These are phyloP conservation scores for Coccomyxa subellipsoidea DNA, from an alignment of 163 green algal genomes.

Conservation along the genomic window DNA sequence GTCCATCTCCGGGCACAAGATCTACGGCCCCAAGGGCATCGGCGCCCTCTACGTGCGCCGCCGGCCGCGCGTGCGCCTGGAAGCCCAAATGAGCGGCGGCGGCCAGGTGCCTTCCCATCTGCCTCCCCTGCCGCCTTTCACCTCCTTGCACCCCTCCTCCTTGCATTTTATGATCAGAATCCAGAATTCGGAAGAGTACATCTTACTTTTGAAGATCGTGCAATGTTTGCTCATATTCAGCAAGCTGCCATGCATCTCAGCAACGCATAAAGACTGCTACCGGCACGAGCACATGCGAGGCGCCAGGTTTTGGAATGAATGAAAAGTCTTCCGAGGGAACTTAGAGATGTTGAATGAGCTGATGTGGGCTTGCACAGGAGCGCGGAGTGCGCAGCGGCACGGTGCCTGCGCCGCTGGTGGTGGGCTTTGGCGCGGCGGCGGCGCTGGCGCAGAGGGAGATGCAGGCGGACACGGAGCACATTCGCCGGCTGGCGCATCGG, in stretches of 20 bases:
- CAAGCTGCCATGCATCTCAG: too few relatives aligned
- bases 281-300: too few relatives aligned
- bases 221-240: too few relatives aligned
- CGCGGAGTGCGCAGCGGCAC: slow-evolving; percentile 91
- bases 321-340: too few relatives aligned
- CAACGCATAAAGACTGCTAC: too few relatives aligned
- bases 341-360: neutral
- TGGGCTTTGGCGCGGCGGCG: slow-evolving; percentile 90
- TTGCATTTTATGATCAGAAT: too few relatives aligned
- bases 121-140: neutral
- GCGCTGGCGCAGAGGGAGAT: slow-evolving; percentile 81
- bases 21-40: slow-evolving; percentile 97
- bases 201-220: too few relatives aligned
- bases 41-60: slow-evolving; percentile 92
- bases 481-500: slow-evolving; percentile 59
- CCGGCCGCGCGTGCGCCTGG: slow-evolving; percentile 89
- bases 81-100: slow-evolving; percentile 91
- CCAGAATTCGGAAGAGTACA: too few relatives aligned
- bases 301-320: too few relatives aligned
- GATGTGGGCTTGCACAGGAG: slow-evolving; percentile 62
- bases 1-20: slow-evolving; percentile 96
- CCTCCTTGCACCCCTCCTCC: too few relatives aligned
- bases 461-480: slow-evolving; percentile 30
- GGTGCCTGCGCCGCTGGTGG: slow-evolving; percentile 81
- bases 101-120: slow-evolving; percentile 48